A percentile compares a stretch with the other conserved stretches of the same genome.
Conservation (phyloP, 1,284 basidiomycete genomes). For the Pseudozyma hubeiensis region DNA sequence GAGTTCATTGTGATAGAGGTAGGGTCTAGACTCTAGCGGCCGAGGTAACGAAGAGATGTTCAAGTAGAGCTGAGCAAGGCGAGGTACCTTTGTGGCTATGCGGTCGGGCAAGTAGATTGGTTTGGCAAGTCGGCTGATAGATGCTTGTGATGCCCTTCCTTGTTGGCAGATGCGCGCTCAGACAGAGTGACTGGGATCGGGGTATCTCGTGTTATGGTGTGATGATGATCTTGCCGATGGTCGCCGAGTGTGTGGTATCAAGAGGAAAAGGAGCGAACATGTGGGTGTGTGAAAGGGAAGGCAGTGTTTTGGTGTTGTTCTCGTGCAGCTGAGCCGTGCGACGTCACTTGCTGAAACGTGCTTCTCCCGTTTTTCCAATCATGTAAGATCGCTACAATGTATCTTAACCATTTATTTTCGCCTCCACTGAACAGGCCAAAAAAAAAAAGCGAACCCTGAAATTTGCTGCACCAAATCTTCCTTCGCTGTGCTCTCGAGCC, state of each 20-base stretch:
- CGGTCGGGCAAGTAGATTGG: no score
- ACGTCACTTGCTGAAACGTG: constrained; percentile 19
- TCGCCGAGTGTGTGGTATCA: no score
- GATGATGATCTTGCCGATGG: no score
- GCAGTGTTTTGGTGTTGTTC: constrained; percentile 12
- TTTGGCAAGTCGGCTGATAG: no score
- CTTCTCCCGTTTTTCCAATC: neutral
- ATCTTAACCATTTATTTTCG: neutral
- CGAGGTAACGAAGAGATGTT: no score
- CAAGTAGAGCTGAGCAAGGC: no score
- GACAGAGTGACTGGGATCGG: no score
- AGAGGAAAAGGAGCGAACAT: neutral
- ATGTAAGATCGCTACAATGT: constrained; percentile 13
- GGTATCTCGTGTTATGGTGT: no score
- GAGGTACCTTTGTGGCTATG: no score
- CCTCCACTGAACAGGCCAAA: constrained; percentile 1
- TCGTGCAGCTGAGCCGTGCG: constrained; percentile 6
- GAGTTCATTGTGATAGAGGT: constrained; percentile 56
- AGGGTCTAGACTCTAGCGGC: neutral
- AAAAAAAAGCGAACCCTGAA: constrained; percentile 4
- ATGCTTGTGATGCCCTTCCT: no score
- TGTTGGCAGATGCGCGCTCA: no score
- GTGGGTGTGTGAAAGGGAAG: neutral
- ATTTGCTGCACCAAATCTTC: neutral
- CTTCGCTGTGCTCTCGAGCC: constrained; percentile 1